Base-by-base conservation (phyloP, 2,329 filamentous ascomycete genomes). In the Penicillium sp. region DNA sequence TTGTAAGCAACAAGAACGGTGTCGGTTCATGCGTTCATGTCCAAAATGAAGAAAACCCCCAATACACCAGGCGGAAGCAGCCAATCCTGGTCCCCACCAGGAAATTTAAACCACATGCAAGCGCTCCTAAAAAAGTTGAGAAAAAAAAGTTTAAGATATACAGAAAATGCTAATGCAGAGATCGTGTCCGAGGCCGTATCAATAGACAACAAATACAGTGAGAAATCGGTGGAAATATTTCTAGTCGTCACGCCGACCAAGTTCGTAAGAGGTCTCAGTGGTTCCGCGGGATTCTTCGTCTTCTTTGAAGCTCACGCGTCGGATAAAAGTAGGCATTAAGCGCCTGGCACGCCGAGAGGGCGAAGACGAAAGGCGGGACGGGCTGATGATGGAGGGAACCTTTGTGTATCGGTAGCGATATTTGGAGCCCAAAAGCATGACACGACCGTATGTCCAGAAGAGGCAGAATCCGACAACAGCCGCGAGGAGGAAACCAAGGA, bases 361-460 rank as follows among this genome's bases (percentile, higher is more conserved):
- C 5, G 71, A 73, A 17, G 63, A 54, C 3, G 60, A 66, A 8
- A 64, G 55, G 17, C 66, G 56, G 9, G 64, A 60, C 4, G 63
- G 58, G 17, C 55, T 63, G 52, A 66, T 52, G 45, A 68, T 52
- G 17, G 55, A 46, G 26, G 64, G 63, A 23, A 71, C 41, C 49
- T 68, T 69, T 9, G 66, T 56, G 60, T 74, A 74, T 23, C 72
- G 69, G 55, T 72, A 71, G 55, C 67, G 70, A 55, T 74, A 74
- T 50, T 71, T 69, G 13, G 70, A 62, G 29, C 73, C 69, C 26
- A 75, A 58, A 54, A 77, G 64, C 40, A 77, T 61, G 18, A 79
- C 56, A 4, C 78, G 77, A 23, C 75, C 75, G 55, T 82, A 83
- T 20, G 73, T 67, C 73, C 74, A 80, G 77, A 79, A 83, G 48